Evolutionary conservation across 345 rosid species (phyloP), one percentile per base, ranked within the genome.

Genomic region (Arabidopsis arenosa): DNA sequence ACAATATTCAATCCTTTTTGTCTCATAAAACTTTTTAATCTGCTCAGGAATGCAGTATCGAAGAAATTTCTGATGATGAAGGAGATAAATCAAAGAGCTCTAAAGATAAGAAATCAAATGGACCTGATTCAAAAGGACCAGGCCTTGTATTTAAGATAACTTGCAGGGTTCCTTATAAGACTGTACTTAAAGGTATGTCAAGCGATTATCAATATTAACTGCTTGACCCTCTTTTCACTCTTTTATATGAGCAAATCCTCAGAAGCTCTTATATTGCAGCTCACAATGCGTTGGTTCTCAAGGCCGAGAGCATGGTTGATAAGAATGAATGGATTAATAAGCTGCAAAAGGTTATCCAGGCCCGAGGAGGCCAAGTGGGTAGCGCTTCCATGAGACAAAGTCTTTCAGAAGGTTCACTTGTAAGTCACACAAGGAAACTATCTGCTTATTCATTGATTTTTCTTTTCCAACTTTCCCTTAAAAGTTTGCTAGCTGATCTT

Each of bases 371-470:
- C 63, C 92, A 81, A 77, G 77, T 81, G 30, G 84, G 82, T 65
- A 75, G 83, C 37, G 80, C 63, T 58, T 71, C 88, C 39, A 83
- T 96, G 88, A 85, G 96, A 51, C 97, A 90, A 11, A 95, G 99
- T 80, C 89, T 80, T 36, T 96, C 99, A 36, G 97, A 96, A 78
- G 98, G 97, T 80, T 93, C 98, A 52, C 89, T 94, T 71, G 98
- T 94, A 79, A 86, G 98, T 85, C 64, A 65, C 61, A 49, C 43
- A 15, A 40, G 23, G 10, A 37, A 67, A 30, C 32, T 60, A 49
- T 37, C 1, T 41, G 21, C 63, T 73, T 52, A 12, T 13, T 35
- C 28, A 48, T 6, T 49, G 52, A 52, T 15, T 60, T 36, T 48
- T 52, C 15, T 32, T 30, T 17, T 32, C 28, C 33, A 28, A 6